These are phyloP conservation scores for Hygrophoropsis aurantiaca DNA, from an alignment of 768 basidiomycete species.

Conservation along the genomic window DNA sequence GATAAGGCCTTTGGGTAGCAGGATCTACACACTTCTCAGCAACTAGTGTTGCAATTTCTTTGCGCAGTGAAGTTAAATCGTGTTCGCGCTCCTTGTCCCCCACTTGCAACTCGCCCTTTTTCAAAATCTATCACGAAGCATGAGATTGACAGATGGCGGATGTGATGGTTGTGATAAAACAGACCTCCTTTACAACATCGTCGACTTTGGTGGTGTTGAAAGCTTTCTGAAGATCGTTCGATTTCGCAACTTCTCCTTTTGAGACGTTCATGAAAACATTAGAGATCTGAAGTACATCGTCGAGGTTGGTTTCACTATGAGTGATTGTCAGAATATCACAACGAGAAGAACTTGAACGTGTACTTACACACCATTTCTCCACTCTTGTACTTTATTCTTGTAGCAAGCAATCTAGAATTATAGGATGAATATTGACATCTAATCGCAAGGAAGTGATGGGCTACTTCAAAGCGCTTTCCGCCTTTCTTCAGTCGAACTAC, in stretches of 20 bases:
- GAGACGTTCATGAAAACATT: slow-evolving; percentile 96
- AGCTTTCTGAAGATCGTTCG: slow-evolving; percentile 86
- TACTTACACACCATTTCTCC: slow-evolving; percentile 84
- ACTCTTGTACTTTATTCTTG: slow-evolving; percentile 99
- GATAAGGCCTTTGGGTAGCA: slow-evolving; percentile 81
- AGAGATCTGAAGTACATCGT: slow-evolving; percentile 95
- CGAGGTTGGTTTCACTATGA: slow-evolving; percentile 82
- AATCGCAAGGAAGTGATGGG: slow-evolving; percentile 10
- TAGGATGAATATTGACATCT: background rate
- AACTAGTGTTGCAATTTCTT: slow-evolving; percentile 91
- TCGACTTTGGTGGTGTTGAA: slow-evolving; percentile 76
- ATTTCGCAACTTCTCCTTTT: slow-evolving; percentile 91
- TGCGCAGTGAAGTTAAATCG: slow-evolving; percentile 75
- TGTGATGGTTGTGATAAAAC: slow-evolving; percentile 5
- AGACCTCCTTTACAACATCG: slow-evolving; percentile 80
- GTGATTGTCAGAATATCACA: slow-evolving; percentile 3
- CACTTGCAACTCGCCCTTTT: slow-evolving; percentile 96
- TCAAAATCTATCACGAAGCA: slow-evolving; percentile 66
- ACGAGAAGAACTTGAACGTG: background rate
- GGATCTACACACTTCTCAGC: slow-evolving; percentile 97
- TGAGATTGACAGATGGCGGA: background rate
- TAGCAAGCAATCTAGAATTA: slow-evolving; percentile 85
- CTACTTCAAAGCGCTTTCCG: slow-evolving; percentile 97
- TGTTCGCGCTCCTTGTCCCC: slow-evolving; percentile 96
- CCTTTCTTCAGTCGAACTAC: slow-evolving; percentile 95